Base-by-base conservation (phyloP, 306 rosid species). In the Lithocarpus polystachyus region DNA sequence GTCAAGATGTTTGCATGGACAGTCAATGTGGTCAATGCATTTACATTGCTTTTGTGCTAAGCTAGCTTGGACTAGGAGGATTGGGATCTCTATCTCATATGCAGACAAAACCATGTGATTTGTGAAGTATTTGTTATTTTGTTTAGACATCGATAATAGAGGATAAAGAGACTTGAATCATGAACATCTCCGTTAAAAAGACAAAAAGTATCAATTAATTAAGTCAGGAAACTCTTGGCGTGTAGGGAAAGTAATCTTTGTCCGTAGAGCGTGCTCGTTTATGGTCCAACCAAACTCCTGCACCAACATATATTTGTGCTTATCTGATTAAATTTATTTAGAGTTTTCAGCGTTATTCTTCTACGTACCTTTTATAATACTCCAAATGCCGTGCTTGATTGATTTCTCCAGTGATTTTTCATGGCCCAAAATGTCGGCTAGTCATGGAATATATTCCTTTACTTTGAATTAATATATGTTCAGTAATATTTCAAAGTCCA, bases 401-500 rank as follows among this genome's bases (percentile, higher is more conserved):
- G 75, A 75, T 69, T 61, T 74, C 1, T 24, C 33, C 1, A 13
- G 23, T 12, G 74, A 11, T 35, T 61, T 83, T 37, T 79, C 33
- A 7, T 60, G 73, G 85, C 68, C 85, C 69, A 77, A 75, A 22
- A 68, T 68, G 31, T 22, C 82, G 80, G 87, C 84, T 68, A 71
- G 75, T 56, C 4, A 18, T 62, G 12, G 80, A 33, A 72, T n/a
- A n/a, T n/a, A n/a, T n/a, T 52, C 5, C 6, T 57, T 15, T 55
- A 12, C 67, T 56, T 64, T 29, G 79, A 74, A 74, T n/a, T n/a
- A n/a, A n/a, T 26, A 74, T 26, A 11, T 14, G 51, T 31, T 13
- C 40, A 18, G 20, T 19, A 9, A 28, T 75, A 40, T 40, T 40
- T 71, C 77, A 5, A 74, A 72, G 65, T 77, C 77, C 18, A 68